Percentiles rank a stretch among this genome's conserved stretches.
These are phyloP conservation scores for Chrysochromulina parva DNA, from an alignment of 78 protist species.

Conservation along the genomic window DNA sequence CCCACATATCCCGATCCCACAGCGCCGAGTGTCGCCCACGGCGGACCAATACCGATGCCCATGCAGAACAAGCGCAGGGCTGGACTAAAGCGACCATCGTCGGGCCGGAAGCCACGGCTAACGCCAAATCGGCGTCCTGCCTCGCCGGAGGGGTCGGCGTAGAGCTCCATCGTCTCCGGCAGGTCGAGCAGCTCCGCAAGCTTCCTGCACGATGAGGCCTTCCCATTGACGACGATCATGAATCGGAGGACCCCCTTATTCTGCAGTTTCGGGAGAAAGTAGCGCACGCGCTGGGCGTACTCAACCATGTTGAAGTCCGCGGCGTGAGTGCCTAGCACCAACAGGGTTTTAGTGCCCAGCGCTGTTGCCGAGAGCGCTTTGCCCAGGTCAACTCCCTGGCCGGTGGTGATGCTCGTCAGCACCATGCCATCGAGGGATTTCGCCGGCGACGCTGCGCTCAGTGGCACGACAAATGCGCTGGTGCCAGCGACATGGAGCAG, in stretches of 20 bases:
- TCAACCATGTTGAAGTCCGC: constrained; percentile 33
- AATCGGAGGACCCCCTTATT: not conserved
- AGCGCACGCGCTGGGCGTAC: constrained; percentile 10
- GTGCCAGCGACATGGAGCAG: too few species aligned
- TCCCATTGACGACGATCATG: not conserved
- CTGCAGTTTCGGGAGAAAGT: not conserved
- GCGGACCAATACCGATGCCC: constrained; percentile 12
- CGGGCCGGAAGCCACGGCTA: not conserved
- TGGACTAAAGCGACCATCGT: not conserved
- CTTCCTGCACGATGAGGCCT: not conserved
- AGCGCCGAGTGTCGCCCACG: constrained; percentile 12
- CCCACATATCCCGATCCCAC: constrained; percentile 20
- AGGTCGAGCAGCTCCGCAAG: not conserved
- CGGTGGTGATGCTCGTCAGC: too few species aligned
- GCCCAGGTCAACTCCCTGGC: too few species aligned
- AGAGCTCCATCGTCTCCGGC: constrained; percentile 13
- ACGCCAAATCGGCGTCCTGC: constrained; percentile 22
- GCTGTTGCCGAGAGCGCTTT: too few species aligned
- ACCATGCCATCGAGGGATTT: too few species aligned
- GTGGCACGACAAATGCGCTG: too few species aligned
- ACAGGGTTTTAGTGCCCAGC: too few species aligned
- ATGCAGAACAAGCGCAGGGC: not conserved
- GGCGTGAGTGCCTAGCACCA: constrained; percentile 8
- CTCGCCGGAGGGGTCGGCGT: constrained; percentile 16
- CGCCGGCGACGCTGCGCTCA: too few species aligned